A percentile compares a stretch with the other conserved stretches of the same genome.
phyloP scores from a whole-genome alignment of 2,329 filamentous ascomycete genomes.

The Magnaporthiopsis rhizophila region DNA sequence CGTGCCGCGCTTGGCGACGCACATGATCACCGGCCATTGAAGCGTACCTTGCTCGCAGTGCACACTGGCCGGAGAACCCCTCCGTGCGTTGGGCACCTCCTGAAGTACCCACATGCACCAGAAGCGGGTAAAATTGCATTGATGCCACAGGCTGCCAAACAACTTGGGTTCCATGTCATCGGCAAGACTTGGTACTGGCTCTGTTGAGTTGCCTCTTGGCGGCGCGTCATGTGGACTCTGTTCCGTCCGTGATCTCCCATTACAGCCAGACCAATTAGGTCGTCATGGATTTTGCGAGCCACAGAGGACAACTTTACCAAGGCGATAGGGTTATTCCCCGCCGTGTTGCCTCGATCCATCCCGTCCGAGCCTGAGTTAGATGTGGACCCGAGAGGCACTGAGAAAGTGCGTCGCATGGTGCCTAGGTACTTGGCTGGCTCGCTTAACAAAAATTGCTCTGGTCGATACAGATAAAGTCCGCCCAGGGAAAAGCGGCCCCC shows the following conservation, averaged over 20 bases:
- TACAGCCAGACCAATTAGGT: conserved; percentile 2
- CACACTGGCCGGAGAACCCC: background rate
- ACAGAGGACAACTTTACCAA: background rate
- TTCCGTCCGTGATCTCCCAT: too few species aligned
- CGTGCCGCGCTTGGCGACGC: background rate
- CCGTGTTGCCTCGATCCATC: too few species aligned
- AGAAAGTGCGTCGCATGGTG: conserved; percentile 11
- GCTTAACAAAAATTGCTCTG: conserved; percentile 10
- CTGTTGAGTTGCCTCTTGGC: too few species aligned
- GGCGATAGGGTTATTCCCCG: background rate
- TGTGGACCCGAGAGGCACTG: conserved; percentile 6
- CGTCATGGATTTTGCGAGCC: background rate
- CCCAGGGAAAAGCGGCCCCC: background rate
- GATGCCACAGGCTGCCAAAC: background rate
- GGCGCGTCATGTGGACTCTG: too few species aligned
- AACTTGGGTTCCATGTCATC: background rate
- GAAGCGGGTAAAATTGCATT: conserved; percentile 9
- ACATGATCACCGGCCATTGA: background rate
- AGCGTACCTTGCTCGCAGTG: background rate
- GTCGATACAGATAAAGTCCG: conserved; percentile 11
- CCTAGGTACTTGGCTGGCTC: conserved; percentile 8
- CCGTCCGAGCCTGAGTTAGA: conserved; percentile 11
- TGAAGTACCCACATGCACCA: conserved; percentile 12
- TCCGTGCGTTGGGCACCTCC: conserved; percentile 8
- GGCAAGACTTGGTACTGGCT: background rate